phyloP scores from a whole-genome alignment of 257 asterid species.

The Jasminum sambac region DNA sequence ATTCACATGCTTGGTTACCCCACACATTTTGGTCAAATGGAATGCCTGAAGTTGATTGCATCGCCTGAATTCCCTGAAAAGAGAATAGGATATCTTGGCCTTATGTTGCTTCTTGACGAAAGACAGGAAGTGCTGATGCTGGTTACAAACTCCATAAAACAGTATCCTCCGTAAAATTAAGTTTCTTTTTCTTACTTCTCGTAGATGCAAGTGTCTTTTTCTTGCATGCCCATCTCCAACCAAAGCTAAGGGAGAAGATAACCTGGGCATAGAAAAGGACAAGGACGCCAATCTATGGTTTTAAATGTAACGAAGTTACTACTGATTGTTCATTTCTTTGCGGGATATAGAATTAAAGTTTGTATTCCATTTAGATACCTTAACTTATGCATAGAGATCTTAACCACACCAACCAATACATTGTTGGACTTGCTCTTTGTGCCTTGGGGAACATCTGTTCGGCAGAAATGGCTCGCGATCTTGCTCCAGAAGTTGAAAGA shows the following conservation, averaged over 20 bases:
- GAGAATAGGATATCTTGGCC: conserved; percentile 98
- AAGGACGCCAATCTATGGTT: conserved; percentile 17
- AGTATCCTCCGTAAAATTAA: conserved; percentile 57
- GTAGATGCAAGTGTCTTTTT: conserved; percentile 19
- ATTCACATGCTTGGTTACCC: conserved; percentile 99
- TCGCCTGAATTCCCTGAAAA: conserved; percentile 97
- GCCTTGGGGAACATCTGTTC: conserved; percentile 97
- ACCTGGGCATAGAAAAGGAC: conserved; percentile 10
- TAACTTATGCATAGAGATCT: conserved; percentile 77
- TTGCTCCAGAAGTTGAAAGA: conserved; percentile 98
- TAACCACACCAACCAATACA: conserved; percentile 92
- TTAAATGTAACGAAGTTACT: conserved; percentile 17
- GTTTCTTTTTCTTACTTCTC: conserved; percentile 19
- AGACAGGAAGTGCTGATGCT: conserved; percentile 99
- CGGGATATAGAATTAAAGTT: conserved; percentile 23
- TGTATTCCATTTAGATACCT: conserved; percentile 36
- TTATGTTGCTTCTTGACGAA: conserved; percentile 98
- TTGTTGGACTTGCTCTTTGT: conserved; percentile 99
- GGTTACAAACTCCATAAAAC: conserved; percentile 97
- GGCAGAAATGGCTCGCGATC: conserved; percentile 99
- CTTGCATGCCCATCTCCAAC: conserved; percentile 16
- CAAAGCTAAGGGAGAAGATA: conserved; percentile 12
- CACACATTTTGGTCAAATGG: conserved; percentile 99
- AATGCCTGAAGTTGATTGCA: conserved; percentile 92
- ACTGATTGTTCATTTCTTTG: conserved; percentile 27